Conservation (phyloP, 495 filamentous ascomycete genomes). For the Lasiosphaeria ovina region DNA sequence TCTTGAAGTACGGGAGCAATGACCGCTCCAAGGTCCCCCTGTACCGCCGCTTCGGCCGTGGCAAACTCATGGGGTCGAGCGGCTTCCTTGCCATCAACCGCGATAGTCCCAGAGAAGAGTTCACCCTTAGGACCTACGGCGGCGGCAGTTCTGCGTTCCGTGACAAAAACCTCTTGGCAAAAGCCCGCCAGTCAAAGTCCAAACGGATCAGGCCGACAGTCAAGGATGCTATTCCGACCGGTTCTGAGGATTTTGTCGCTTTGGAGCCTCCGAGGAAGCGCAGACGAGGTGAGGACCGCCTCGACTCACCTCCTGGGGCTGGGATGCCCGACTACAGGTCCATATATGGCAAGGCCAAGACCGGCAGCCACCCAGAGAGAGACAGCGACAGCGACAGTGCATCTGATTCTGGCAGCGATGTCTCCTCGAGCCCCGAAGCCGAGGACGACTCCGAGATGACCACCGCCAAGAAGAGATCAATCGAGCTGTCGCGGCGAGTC, state of each 20-base stretch:
- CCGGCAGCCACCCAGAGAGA: slow-evolving; percentile 26
- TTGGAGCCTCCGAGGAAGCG: slow-evolving; percentile 40
- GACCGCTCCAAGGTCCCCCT: slow-evolving; percentile 39
- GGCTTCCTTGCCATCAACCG: slow-evolving; percentile 38
- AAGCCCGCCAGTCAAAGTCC: slow-evolving; percentile 24
- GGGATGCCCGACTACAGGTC: slow-evolving; percentile 61
- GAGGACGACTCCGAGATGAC: slow-evolving; percentile 38
- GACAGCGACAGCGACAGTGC: slow-evolving; percentile 42
- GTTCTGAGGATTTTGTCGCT: slow-evolving; percentile 38
- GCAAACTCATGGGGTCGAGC: slow-evolving; percentile 39
- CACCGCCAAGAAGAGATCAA: slow-evolving; percentile 47
- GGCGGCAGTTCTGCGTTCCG: slow-evolving; percentile 35
- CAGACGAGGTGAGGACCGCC: slow-evolving; percentile 27
- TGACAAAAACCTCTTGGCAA: slow-evolving; percentile 37
- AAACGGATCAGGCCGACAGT: slow-evolving; percentile 25
- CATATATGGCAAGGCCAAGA: slow-evolving; percentile 62
- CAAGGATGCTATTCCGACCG: not conserved
- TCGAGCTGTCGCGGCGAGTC: slow-evolving; percentile 57
- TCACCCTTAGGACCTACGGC: slow-evolving; percentile 28
- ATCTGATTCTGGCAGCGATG: slow-evolving; percentile 50
- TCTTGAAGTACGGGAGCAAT: slow-evolving; percentile 42
- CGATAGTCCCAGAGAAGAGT: slow-evolving; percentile 35
- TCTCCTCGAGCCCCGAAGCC: not conserved
- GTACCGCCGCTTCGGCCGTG: slow-evolving; percentile 41
- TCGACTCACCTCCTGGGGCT: slow-evolving; percentile 30